These are phyloP conservation scores for Epichloe brachyelytri DNA, from an alignment of 2,329 filamentous ascomycete genomes.

Conservation along the genomic window DNA sequence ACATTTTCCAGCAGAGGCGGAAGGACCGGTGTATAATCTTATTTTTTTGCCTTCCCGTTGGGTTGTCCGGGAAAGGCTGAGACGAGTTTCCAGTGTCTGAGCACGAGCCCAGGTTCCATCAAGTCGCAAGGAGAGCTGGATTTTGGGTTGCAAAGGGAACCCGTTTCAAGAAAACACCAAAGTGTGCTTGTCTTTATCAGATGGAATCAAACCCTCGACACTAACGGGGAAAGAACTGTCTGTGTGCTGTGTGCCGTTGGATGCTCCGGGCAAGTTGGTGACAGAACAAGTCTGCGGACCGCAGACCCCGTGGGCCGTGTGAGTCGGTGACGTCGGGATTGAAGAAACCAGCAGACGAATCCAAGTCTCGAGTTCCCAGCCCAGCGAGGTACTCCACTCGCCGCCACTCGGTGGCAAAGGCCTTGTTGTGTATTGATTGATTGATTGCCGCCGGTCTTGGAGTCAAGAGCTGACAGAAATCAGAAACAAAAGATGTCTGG, in stretches of 20 bases:
- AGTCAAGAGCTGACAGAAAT: not conserved
- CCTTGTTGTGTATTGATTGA: not conserved
- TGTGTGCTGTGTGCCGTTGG: not conserved
- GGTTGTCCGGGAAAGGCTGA: not conserved
- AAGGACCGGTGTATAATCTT: not conserved
- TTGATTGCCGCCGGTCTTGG: too few species aligned
- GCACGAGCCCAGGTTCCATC: not conserved
- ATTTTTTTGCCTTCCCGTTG: not conserved
- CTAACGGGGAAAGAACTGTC: not conserved
- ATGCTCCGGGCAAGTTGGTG: not conserved
- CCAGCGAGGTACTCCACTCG: not conserved
- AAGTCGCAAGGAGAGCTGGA: not conserved
- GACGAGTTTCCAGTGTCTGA: not conserved
- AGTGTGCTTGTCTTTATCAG: not conserved
- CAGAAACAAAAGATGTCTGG: not conserved
- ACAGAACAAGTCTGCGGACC: not conserved
- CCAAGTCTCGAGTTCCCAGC: not conserved
- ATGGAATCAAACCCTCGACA: not conserved
- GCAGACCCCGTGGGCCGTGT: not conserved
- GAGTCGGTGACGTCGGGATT: not conserved
- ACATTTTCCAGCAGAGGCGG: slow-evolving; percentile 1
- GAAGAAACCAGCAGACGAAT: not conserved
- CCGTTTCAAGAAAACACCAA: not conserved
- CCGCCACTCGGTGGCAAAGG: not conserved
- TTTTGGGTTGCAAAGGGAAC: not conserved